Evolutionary conservation across 768 basidiomycete genomes (phyloP).

Genomic region (Tricholoma matsutake): DNA sequence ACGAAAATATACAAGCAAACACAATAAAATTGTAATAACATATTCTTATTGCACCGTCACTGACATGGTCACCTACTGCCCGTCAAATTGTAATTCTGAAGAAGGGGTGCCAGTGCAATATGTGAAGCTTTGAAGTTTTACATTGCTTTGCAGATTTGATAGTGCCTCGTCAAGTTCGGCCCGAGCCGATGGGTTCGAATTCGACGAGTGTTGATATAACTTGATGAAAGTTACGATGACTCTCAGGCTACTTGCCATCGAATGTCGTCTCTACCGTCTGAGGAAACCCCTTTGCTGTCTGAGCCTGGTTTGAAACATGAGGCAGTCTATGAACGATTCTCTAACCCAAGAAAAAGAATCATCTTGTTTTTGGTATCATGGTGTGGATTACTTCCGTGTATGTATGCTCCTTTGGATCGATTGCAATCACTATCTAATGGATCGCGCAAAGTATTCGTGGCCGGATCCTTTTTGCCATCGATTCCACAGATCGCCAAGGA

Average conservation of each 20-base stretch:
- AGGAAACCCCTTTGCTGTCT: slow-evolving; percentile 33
- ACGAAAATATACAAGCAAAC: too few species aligned
- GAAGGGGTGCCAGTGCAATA: too few species aligned
- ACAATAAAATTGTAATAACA: too few species aligned
- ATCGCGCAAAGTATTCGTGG: slow-evolving; percentile 55
- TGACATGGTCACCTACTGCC: too few species aligned
- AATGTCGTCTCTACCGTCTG: slow-evolving; percentile 12
- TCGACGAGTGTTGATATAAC: too few species aligned
- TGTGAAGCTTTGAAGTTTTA: too few species aligned
- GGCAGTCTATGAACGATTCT: slow-evolving; percentile 58
- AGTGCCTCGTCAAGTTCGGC: too few species aligned
- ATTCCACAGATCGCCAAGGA: slow-evolving; percentile 73
- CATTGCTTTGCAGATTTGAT: too few species aligned
- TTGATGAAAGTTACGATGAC: not conserved
- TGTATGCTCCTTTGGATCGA: not conserved
- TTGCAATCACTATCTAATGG: not conserved
- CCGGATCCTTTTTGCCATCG: slow-evolving; percentile 68
- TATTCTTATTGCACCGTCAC: too few species aligned
- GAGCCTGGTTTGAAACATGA: slow-evolving; percentile 20
- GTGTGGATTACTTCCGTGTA: slow-evolving; percentile 63
- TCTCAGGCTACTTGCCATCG: not conserved
- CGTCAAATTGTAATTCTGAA: too few species aligned
- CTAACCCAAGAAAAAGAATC: slow-evolving; percentile 41
- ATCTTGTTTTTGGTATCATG: slow-evolving; percentile 59
- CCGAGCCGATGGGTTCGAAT: too few species aligned